Percentiles rank a stretch among this genome's conserved stretches.
These are phyloP conservation scores for Ambrosia artemisiifolia DNA, from an alignment of 129 eudicot species.

Conservation along the genomic window DNA sequence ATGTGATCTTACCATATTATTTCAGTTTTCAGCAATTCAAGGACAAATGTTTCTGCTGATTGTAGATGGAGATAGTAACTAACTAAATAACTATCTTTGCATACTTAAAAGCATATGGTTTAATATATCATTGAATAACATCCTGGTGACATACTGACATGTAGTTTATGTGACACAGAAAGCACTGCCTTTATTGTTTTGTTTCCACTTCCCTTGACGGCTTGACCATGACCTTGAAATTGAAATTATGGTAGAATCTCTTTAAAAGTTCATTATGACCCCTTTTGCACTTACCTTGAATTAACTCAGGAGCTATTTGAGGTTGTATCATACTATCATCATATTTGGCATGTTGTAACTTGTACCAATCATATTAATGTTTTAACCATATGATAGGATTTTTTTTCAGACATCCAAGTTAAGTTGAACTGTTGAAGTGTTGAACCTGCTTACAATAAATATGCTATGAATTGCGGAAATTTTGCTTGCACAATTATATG, in stretches of 20 bases:
- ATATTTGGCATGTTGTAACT: not conserved
- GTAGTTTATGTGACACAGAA: conserved; percentile 8
- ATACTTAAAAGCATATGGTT: conserved; percentile 4
- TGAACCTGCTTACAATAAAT: conserved; percentile 4
- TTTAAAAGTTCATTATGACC: not conserved
- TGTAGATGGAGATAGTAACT: not conserved
- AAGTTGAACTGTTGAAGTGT: no score
- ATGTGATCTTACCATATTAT: not conserved
- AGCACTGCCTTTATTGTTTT: conserved; percentile 1
- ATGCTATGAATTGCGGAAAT: not conserved
- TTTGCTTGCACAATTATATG: conserved; percentile 9
- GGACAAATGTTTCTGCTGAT: conserved; percentile 1
- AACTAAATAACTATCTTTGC: not conserved
- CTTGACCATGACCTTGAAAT: not conserved
- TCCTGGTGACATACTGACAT: not conserved
- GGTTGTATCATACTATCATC: conserved; percentile 6
- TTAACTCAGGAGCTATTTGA: conserved; percentile 10
- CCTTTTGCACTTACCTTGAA: conserved; percentile 5
- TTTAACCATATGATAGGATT: not conserved
- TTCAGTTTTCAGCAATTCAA: not conserved
- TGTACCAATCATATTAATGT: conserved; percentile 2
- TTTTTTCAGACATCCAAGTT: not conserved
- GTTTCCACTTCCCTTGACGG: not conserved
- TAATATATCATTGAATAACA: conserved; percentile 1
- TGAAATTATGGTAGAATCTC: not conserved